phyloP scores from a whole-genome alignment of 2,329 filamentous ascomycete species.

The Metarhizium brunneum region DNA sequence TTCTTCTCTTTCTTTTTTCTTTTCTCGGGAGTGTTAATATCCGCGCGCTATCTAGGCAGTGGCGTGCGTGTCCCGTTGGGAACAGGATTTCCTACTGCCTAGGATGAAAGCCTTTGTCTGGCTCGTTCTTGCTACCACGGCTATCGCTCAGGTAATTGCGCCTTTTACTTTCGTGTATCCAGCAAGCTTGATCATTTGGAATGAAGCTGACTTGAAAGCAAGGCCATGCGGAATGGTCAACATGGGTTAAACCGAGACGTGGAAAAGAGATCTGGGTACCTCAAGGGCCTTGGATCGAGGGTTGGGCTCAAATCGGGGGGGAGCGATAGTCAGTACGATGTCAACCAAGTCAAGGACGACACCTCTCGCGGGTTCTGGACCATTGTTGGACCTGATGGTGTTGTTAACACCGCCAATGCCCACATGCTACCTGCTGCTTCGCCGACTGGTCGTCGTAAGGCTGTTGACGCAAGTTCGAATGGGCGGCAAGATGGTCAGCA shows the following conservation, averaged over 20 bases:
- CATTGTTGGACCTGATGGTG: background rate
- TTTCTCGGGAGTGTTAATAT: background rate
- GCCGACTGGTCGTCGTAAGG: background rate
- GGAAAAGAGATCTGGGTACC: background rate
- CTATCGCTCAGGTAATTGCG: constrained; percentile 10
- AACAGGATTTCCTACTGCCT: background rate
- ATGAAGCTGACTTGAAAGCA: background rate
- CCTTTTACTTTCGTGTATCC: background rate
- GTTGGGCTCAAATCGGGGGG: background rate
- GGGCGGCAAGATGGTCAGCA: background rate
- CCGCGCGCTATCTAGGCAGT: background rate
- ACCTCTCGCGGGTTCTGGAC: background rate
- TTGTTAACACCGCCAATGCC: background rate
- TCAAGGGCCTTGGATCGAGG: background rate
- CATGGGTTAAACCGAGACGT: background rate
- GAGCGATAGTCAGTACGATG: background rate
- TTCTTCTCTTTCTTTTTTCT: background rate
- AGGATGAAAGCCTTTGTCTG: constrained; percentile 13
- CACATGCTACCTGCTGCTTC: background rate
- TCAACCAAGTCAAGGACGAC: background rate
- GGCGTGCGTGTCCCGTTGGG: background rate
- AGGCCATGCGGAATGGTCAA: background rate
- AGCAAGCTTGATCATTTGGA: background rate
- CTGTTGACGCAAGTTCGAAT: background rate
- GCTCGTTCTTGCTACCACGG: constrained; percentile 10